Evolutionary conservation across 2,329 filamentous ascomycete species (phyloP), one percentile per base, ranked within the genome.

Genomic region (Fusarium euwallaceae): DNA sequence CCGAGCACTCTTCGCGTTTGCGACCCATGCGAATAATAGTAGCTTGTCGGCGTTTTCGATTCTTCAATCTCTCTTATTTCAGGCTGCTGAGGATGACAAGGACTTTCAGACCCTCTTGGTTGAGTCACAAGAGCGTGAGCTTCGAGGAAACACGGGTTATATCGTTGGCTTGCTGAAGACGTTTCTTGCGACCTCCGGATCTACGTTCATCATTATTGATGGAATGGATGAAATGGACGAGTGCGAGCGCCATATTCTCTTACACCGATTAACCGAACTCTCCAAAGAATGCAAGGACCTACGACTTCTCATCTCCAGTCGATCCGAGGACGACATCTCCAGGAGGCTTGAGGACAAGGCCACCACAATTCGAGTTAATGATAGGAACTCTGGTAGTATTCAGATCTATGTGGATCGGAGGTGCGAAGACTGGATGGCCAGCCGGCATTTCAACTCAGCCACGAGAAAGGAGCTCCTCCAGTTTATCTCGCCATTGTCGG

Each of bases 91-190:
- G 51, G 36, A 39, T 39, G 36, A 39, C 6, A 39, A 39, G 36
- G 36, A 39, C 36, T 39, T 45, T 32, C 61, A 43, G 20, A 34
- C 48, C 27, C 36, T 43, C 36, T 39, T 39, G 36, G 36, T 39
- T 39, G 36, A 39, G 16, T 39, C 36, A 39, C 36, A 39, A 39
- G 66, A 68, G 53, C 66, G 60, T 20, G 60, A 68, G 22, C 61
- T 64, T 41, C 51, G 20, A 60, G 60, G 51, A 17, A 68, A 64
- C 45, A 45, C 55, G 22, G 34, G 16, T 20, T 27, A 51, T 55
- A 36, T 53, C 14, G 48, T 69, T 7, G 36, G 36, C 7, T 39
- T 39, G 36, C 16, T 39, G 16, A 39, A 39, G 16, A 39, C 36
- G 16, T 39, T 39, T 39, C 36, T 39, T 39, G 36, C 16, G 36